Base-by-base conservation (phyloP, 1,139 yeast species). In the Hyphopichia pseudoburtonii region DNA sequence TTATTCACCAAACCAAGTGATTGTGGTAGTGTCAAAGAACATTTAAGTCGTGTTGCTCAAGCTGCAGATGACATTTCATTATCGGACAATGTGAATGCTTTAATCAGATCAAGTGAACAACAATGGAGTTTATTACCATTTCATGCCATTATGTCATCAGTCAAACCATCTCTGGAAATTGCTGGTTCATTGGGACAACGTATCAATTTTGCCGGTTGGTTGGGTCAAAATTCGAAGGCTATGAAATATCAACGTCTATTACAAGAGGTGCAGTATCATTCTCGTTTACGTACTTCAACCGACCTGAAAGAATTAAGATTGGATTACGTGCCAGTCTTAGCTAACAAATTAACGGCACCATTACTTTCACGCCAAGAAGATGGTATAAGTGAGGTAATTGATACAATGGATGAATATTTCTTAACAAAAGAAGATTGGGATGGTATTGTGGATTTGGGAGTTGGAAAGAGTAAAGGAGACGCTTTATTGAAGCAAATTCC, bases 61-160 rank as follows among this genome's bases (percentile, higher is more conserved):
- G 98, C 98, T 0, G 88, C 97, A 0, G 90, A 88, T 47, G 79
- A 87, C 37, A 87, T 94, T 34, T 82, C 94, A 30, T 75, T 76
- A 39, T 85, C 92, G 12, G 98, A 94, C 57, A 59, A 82, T 22
- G 82, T 90, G 16, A 96, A 89, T 56, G 69, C 80, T 21, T 71
- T 80, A 56, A 90, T 94, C 42, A 85, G 95, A 52, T 86, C 95
- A 29, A 78, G 95, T 33, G 96, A 90, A 51, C 98, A 92, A 61
- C 90, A 87, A 51, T 94, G 99, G 99, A 80, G 94, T 46, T 70
- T 94, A 46, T 76, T 94, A 69, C 99, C 99, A 3, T 75, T 89
- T 50, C 97, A 90, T 62, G 97, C 92, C 0, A 75, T 89, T 3
- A 70, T 86, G 73, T 90, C 97, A 1, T 79, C 95, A 1, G 88